These are phyloP conservation scores for Pleurotus sapidus DNA, from an alignment of 768 basidiomycete genomes.

Conservation along the genomic window DNA sequence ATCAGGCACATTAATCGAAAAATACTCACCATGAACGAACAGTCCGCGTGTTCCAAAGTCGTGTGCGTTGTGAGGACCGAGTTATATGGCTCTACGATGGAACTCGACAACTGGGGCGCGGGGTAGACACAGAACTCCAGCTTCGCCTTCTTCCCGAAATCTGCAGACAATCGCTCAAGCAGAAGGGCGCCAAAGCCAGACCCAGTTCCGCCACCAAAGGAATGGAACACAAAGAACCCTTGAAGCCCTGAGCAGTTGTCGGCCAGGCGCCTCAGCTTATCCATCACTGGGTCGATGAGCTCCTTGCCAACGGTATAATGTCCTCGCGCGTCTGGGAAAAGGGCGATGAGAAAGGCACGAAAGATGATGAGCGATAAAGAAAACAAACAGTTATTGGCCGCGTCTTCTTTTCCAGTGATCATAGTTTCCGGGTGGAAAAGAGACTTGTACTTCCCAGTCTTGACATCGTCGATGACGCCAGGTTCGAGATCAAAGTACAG, in stretches of 20 bases:
- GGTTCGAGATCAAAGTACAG: constrained; percentile 97
- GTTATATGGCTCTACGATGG: constrained; percentile 99
- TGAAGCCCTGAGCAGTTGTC: constrained; percentile 97
- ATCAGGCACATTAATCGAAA: constrained; percentile 8
- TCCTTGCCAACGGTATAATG: constrained; percentile 99
- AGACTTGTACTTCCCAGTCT: constrained; percentile 85
- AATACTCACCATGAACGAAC: constrained; percentile 89
- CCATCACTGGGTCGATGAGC: constrained; percentile 94
- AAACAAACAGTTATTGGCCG: constrained; percentile 95
- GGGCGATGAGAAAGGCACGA: not conserved
- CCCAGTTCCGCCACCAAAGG: constrained; percentile 98
- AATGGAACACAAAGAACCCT: constrained; percentile 99
- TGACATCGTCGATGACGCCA: constrained; percentile 93
- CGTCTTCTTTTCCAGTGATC: constrained; percentile 98
- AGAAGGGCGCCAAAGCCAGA: constrained; percentile 97
- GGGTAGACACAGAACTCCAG: constrained; percentile 98
- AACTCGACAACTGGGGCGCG: constrained; percentile 88
- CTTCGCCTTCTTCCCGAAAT: constrained; percentile 99
- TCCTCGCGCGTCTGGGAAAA: constrained; percentile 81
- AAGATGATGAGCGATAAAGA: not conserved
- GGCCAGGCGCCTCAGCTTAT: constrained; percentile 90
- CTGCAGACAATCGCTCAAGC: constrained; percentile 91
- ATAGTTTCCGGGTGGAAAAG: constrained; percentile 98
- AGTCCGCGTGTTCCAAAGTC: constrained; percentile 97
- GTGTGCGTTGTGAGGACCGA: constrained; percentile 96